Conservation (phyloP, 2,329 filamentous ascomycete genomes). For the Ophiostoma himal-ulmi region DNA sequence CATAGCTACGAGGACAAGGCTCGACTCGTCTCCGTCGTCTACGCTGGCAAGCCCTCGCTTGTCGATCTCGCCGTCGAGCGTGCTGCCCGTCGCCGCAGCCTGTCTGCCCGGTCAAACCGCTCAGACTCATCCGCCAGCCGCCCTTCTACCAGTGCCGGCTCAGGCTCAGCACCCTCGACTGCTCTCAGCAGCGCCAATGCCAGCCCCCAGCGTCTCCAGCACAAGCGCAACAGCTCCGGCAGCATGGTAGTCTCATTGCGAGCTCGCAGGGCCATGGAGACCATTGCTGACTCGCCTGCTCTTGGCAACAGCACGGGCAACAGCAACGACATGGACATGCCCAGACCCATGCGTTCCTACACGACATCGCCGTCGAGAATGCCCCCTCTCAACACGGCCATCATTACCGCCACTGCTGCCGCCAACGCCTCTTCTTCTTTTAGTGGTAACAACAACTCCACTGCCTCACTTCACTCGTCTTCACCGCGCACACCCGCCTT, state of each 20-base stretch:
- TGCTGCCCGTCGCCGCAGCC: constrained; percentile 29
- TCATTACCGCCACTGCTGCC: background rate
- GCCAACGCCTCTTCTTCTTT: background rate
- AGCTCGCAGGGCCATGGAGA: constrained; percentile 41
- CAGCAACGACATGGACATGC: background rate
- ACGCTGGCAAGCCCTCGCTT: constrained; percentile 54
- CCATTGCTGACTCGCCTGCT: background rate
- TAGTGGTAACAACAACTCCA: too few species aligned
- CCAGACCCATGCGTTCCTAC: background rate
- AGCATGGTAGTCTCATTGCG: constrained; percentile 33
- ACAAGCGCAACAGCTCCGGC: constrained; percentile 20
- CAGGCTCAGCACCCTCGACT: constrained; percentile 15
- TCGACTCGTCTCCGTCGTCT: constrained; percentile 54
- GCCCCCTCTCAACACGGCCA: constrained; percentile 4
- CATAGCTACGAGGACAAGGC: constrained; percentile 50
- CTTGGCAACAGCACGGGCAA: too few species aligned
- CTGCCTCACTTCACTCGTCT: background rate
- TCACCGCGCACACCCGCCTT: constrained; percentile 41
- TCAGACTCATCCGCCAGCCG: constrained; percentile 19
- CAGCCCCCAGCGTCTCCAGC: constrained; percentile 1
- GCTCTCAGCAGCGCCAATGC: constrained; percentile 12
- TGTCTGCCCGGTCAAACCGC: constrained; percentile 28
- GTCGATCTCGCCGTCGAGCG: constrained; percentile 40
- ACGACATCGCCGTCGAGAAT: background rate
- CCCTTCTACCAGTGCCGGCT: constrained; percentile 17